A percentile compares a stretch with the other conserved stretches of the same genome.
Conservation (phyloP, 164 flowering plant species). For the Vitis rupestris region DNA sequence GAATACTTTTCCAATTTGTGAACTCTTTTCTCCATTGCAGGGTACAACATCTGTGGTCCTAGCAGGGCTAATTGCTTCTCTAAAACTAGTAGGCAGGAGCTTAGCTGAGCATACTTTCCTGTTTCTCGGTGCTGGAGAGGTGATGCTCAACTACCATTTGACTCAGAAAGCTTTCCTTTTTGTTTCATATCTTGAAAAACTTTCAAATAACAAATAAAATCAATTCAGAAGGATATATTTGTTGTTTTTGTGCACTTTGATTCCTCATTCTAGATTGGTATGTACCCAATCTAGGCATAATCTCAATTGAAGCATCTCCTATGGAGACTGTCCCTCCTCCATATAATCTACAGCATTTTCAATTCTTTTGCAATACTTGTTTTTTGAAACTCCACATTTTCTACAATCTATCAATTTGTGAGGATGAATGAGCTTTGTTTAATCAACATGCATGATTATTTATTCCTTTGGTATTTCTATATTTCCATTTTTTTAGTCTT, state of each 20-base stretch:
- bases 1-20: neutral
- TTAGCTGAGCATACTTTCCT: conserved; percentile 79
- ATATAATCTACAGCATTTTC: no score
- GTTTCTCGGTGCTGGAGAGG: conserved; percentile 96
- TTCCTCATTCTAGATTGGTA: neutral
- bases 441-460: no score
- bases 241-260: neutral
- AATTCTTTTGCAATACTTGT: no score
- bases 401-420: no score
- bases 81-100: conserved; percentile 62
- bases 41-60: conserved; percentile 92
- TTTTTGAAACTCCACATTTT: no score
- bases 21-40: conserved; percentile 32
- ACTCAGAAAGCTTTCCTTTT: neutral
- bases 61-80: conserved; percentile 68
- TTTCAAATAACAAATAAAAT: neutral
- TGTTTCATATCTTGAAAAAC: neutral
- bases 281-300: neutral
- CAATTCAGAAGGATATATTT: neutral
- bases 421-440: no score
- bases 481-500: no score
- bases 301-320: neutral
- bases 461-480: neutral
- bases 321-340: no score
- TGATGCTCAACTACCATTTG: conserved; percentile 16